Percentiles rank a stretch among this genome's conserved stretches.
Conservation (phyloP, 257 asterid genomes). For the Plantago elongata region DNA sequence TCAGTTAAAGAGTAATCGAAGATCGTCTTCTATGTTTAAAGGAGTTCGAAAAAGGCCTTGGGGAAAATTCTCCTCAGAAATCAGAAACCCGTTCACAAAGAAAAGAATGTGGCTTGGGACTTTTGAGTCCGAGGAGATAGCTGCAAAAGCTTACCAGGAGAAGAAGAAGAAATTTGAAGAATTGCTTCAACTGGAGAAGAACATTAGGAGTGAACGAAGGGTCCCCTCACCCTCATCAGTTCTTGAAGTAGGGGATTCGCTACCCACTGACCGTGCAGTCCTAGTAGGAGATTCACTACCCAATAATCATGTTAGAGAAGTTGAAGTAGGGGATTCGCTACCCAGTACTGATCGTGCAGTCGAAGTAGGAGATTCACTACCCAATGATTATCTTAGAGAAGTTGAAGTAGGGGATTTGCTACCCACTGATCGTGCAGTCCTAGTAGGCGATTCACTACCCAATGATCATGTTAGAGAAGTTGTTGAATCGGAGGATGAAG, state of each 20-base stretch:
- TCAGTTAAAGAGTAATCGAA: neutral
- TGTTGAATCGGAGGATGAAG: neutral
- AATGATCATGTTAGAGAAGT: neutral
- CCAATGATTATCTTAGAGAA: neutral
- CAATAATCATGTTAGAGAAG: neutral
- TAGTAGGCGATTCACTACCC: neutral
- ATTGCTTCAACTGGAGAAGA: neutral
- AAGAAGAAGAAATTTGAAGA: conserved; percentile 14
- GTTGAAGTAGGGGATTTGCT: neutral
- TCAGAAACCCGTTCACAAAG: conserved; percentile 15
- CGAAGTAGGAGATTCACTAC: neutral
- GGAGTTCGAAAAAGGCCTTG: conserved; percentile 10
- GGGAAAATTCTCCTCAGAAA: conserved; percentile 17
- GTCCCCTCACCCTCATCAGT: conserved; percentile 5
- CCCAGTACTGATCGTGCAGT: neutral
- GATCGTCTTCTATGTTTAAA: neutral
- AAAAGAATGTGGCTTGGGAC: conserved; percentile 18
- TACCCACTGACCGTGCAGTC: neutral
- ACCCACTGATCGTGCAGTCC: neutral
- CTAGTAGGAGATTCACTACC: neutral
- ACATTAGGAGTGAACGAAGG: neutral
- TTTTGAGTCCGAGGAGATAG: conserved; percentile 12
- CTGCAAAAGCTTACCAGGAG: conserved; percentile 12
- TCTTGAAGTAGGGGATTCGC: neutral
- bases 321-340: neutral